Conservation (phyloP, 257 asterid species). For the Solanum commersonii region DNA sequence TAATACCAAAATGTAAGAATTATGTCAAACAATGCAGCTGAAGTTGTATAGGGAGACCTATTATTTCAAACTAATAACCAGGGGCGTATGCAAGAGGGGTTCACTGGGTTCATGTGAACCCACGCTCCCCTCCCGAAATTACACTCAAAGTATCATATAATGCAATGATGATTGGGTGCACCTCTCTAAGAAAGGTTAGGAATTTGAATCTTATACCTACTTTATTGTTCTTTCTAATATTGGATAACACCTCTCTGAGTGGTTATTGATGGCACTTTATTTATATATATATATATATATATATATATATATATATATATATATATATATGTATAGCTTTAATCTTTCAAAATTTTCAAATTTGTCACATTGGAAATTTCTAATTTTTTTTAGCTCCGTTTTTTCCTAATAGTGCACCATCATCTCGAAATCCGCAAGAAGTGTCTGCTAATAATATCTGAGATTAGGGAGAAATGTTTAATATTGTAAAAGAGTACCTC, state of each 20-base stretch:
- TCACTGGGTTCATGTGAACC: background rate
- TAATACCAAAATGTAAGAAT: background rate
- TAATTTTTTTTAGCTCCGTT: background rate
- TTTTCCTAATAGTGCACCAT: background rate
- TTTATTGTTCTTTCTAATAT: background rate
- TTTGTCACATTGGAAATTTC: background rate
- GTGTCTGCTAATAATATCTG: background rate
- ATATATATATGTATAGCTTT: background rate
- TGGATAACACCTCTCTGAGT: background rate
- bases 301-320: no score
- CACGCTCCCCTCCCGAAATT: background rate
- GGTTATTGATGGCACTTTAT: background rate
- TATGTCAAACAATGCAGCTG: background rate
- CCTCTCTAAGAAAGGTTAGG: background rate
- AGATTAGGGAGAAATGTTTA: background rate
- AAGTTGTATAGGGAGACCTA: background rate
- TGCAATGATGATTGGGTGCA: background rate
- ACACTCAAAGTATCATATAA: background rate
- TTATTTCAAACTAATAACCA: background rate
- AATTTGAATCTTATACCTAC: background rate
- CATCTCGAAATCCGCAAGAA: background rate
- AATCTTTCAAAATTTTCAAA: background rate
- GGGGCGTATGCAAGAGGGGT: background rate
- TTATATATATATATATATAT: no score
- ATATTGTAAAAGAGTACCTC: conserved; percentile 37